phyloP scores from a whole-genome alignment of 495 filamentous ascomycete species.

The Xanthoparmelia taractica region DNA sequence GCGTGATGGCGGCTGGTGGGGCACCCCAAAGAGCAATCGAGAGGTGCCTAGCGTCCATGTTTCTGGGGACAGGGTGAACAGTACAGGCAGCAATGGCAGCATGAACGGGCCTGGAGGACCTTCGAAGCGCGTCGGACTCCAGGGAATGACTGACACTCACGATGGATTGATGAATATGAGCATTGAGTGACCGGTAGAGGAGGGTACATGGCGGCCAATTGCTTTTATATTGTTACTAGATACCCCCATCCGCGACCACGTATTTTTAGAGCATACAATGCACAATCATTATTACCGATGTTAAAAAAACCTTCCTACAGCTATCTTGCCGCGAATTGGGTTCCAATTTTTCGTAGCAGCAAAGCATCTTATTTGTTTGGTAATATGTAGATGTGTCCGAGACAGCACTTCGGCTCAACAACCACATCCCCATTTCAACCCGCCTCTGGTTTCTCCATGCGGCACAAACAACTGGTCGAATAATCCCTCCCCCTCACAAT shows the following conservation, averaged over 20 bases:
- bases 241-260: slow-evolving; percentile 18
- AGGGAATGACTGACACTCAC: slow-evolving; percentile 92
- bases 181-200: slow-evolving; percentile 51
- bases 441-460: not conserved
- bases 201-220: slow-evolving; percentile 13
- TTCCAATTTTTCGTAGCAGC: not conserved
- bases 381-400: not conserved
- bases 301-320: no score
- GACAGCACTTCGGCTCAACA: not conserved
- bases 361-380: not conserved
- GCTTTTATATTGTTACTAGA: slow-evolving; percentile 71
- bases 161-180: slow-evolving; percentile 98
- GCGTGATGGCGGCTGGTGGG: slow-evolving; percentile 64
- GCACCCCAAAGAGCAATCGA: slow-evolving; percentile 52
- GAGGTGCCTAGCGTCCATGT: slow-evolving; percentile 45
- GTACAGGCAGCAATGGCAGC: slow-evolving; percentile 34
- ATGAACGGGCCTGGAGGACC: slow-evolving; percentile 36
- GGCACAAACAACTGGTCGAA: not conserved
- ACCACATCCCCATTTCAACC: not conserved
- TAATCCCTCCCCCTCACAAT: not conserved
- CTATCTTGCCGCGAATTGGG: not conserved
- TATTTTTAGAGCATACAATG: not conserved
- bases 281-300: no score
- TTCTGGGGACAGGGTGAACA: slow-evolving; percentile 45
- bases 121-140: slow-evolving; percentile 71